Conservation (phyloP, 345 rosid genomes). For the Raphanus raphanistrum region DNA sequence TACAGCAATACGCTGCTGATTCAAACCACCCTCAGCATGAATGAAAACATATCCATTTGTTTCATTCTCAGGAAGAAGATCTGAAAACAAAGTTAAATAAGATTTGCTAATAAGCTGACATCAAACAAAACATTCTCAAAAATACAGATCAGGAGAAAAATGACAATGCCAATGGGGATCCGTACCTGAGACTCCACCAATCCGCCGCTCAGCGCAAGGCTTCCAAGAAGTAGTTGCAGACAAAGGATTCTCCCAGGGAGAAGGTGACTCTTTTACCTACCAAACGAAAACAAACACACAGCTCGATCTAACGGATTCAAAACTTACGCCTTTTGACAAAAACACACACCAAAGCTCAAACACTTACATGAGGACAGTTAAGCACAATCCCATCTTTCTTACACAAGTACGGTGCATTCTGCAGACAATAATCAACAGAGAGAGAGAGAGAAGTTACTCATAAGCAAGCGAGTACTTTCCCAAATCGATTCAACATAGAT, state of each 20-base stretch:
- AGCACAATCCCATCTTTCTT: constrained; percentile 95
- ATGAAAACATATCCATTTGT: constrained; percentile 94
- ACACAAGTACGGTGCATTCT: constrained; percentile 94
- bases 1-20: constrained; percentile 99
- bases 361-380: constrained; percentile 85
- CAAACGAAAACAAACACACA: constrained; percentile 19
- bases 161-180: not conserved
- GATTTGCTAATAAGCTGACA: not conserved
- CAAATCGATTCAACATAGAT: constrained; percentile 4
- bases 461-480: not conserved
- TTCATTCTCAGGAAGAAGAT: constrained; percentile 88
- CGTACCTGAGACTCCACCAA: constrained; percentile 76
- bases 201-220: constrained; percentile 95
- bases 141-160: constrained; percentile 1
- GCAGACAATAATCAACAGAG: not conserved
- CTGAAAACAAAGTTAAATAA: constrained; percentile 43
- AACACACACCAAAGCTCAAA: constrained; percentile 3
- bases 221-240: constrained; percentile 99
- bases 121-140: too few relatives aligned
- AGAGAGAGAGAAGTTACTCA: not conserved
- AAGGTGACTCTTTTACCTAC: constrained; percentile 89
- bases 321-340: constrained; percentile 21
- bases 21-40: constrained; percentile 99
- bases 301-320: not conserved
- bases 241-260: constrained; percentile 94